These are phyloP conservation scores for Penicillium crustosum DNA, from an alignment of 2,329 filamentous ascomycete genomes.

Conservation along the genomic window DNA sequence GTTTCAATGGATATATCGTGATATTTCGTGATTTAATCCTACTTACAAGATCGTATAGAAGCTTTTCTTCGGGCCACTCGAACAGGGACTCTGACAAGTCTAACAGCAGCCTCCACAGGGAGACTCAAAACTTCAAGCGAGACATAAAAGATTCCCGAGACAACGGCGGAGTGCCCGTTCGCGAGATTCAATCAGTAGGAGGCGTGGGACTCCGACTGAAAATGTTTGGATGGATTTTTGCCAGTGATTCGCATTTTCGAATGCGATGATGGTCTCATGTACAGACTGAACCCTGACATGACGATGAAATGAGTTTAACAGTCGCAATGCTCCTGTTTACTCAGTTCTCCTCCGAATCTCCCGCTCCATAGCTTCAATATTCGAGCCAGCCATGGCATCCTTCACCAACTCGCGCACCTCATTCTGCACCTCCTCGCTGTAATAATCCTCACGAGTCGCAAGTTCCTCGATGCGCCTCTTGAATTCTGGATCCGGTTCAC, in stretches of 20 bases:
- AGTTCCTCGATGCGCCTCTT: constrained; percentile 84
- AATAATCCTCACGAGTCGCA: constrained; percentile 78
- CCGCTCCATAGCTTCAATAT: constrained; percentile 59
- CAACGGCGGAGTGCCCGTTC: neutral
- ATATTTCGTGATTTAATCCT: constrained; percentile 4
- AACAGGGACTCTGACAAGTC: neutral
- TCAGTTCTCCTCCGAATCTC: constrained; percentile 63
- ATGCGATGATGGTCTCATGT: neutral
- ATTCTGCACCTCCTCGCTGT: constrained; percentile 74
- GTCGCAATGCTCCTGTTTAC: constrained; percentile 38
- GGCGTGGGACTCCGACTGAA: neutral
- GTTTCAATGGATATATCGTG: neutral
- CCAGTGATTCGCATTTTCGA: neutral
- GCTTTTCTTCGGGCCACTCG: neutral
- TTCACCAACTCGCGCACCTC: constrained; percentile 76
- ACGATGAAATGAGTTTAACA: neutral
- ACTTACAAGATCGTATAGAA: constrained; percentile 1
- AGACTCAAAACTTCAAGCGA: neutral
- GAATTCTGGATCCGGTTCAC: constrained; percentile 77
- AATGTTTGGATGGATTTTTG: neutral
- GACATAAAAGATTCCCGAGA: neutral
- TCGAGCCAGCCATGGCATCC: constrained; percentile 72
- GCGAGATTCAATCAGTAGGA: neutral
- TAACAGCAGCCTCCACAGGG: neutral
- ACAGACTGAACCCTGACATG: neutral